Base-by-base conservation (phyloP, 768 basidiomycete genomes). In the Pisolithus tinctorius region DNA sequence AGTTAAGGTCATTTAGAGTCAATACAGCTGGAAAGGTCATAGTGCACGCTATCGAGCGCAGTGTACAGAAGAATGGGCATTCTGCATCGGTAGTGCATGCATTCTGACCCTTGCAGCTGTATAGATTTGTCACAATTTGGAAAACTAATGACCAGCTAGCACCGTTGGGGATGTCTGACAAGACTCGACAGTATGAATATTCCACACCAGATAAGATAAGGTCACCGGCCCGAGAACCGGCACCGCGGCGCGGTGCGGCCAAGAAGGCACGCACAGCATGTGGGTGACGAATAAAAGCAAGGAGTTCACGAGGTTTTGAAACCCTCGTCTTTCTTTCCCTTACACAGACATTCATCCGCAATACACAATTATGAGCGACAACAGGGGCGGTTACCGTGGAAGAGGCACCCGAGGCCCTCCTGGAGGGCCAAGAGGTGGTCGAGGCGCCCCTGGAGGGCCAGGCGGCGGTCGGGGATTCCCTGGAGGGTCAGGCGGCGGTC, bases 401-500 rank as follows among this genome's bases (percentile, higher is more conserved):
- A 50, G 61, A 27, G 63, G 65, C 25, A 51, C 62, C 37, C 55
- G 55, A 5, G 56, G 55, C 13, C 53, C 45, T 41, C 41, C 42
- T 39, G 60, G 66, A 38, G 62, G 68, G 13, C 60, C 64, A 39
- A 65, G 72, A 13, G 60, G 66, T 47, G 68, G 71, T 34, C 57
- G 70, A 34, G 67, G 73, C 44, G 62, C 54, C 50, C 55, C 60
- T 6, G 60, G 20, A 20, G 20, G 20, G 20, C 20, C 20, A 25
- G 48, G 61, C 20, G 63, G 65, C 26, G 53, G 64, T 31, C 54
- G 54, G 5, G 55, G 54, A 16, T 52, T 44, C 40, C 43, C 41
- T 37, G 60, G 66, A 37, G 62, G 68, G 13, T 60, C 64, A 25
- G 48, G 61, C 20, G 63, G 65, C 26, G 53, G 64, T 31, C 54